These are phyloP conservation scores for Apostasia ramifera DNA, from an alignment of 106 monocot species.

Conservation along the genomic window DNA sequence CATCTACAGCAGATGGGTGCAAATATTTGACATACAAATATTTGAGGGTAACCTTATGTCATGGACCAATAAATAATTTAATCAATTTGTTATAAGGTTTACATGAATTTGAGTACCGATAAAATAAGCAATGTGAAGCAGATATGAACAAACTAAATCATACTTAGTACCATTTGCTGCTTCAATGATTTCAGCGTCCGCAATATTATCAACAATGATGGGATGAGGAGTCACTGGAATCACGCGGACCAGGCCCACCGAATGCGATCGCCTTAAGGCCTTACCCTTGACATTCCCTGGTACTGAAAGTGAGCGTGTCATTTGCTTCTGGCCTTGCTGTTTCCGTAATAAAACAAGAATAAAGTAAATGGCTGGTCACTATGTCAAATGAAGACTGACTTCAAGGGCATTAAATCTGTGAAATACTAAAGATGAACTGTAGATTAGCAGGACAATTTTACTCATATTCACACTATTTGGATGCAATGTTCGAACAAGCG, in stretches of 20 bases:
- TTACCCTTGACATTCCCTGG: constrained; percentile 62
- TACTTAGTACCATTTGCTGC: constrained; percentile 34
- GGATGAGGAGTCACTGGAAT: constrained; percentile 69
- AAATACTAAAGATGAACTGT: no score
- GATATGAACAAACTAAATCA: not conserved
- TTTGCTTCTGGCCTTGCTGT: constrained; percentile 36
- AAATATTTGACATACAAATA: not conserved
- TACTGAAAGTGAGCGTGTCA: constrained; percentile 82
- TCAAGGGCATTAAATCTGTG: no score
- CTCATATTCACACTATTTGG: not conserved
- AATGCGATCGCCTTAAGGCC: constrained; percentile 46
- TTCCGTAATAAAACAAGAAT: constrained; percentile 25
- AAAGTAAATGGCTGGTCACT: not conserved
- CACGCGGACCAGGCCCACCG: constrained; percentile 62
- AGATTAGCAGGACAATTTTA: not conserved
- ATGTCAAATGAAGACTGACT: not conserved
- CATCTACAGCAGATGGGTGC: constrained; percentile 40
- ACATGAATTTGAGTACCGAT: not conserved
- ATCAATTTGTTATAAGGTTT: not conserved
- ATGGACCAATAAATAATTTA: not conserved
- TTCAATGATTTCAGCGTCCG: constrained; percentile 32
- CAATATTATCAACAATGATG: constrained; percentile 25
- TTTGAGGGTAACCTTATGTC: not conserved
- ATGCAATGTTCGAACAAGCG: not conserved
- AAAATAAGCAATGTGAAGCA: not conserved